These are phyloP conservation scores for Acanthamoeba polyphaga DNA, from an alignment of 208 protist genomes.

Conservation along the genomic window DNA sequence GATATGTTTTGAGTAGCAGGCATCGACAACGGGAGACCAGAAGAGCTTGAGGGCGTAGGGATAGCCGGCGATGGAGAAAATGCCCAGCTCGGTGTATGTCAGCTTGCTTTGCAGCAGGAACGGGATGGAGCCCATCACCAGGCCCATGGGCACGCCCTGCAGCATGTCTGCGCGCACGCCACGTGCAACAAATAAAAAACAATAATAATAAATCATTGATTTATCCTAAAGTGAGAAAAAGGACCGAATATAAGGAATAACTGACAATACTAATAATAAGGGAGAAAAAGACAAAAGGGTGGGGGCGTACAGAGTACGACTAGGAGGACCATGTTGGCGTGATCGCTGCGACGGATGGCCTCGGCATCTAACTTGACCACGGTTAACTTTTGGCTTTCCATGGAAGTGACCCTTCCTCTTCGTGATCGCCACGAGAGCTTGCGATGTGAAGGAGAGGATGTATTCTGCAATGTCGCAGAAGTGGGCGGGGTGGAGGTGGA, in stretches of 20 bases:
- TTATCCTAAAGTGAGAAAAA: too few species aligned
- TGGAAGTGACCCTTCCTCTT: background rate
- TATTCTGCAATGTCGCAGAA: background rate
- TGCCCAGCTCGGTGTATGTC: constrained; percentile 80
- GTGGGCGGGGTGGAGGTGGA: too few species aligned
- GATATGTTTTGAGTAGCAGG: constrained; percentile 74
- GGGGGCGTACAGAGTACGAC: background rate
- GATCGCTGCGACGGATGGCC: background rate
- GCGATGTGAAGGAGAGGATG: background rate
- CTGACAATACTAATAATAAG: background rate
- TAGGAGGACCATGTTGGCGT: background rate
- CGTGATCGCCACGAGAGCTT: background rate
- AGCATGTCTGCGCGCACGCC: constrained; percentile 68
- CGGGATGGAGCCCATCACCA: constrained; percentile 77
- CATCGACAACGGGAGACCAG: constrained; percentile 86
- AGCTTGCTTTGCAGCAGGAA: constrained; percentile 78
- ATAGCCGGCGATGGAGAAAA: constrained; percentile 84
- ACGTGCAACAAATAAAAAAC: background rate
- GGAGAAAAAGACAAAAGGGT: background rate
- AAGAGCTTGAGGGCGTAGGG: constrained; percentile 87
- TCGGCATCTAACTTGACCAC: background rate
- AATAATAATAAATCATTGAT: background rate
- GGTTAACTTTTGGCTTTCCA: background rate
- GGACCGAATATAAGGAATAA: background rate
- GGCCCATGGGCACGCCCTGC: constrained; percentile 85